Evolutionary conservation across 169 alveolate genomes (phyloP).

Genomic region (Plasmodium sp.): DNA sequence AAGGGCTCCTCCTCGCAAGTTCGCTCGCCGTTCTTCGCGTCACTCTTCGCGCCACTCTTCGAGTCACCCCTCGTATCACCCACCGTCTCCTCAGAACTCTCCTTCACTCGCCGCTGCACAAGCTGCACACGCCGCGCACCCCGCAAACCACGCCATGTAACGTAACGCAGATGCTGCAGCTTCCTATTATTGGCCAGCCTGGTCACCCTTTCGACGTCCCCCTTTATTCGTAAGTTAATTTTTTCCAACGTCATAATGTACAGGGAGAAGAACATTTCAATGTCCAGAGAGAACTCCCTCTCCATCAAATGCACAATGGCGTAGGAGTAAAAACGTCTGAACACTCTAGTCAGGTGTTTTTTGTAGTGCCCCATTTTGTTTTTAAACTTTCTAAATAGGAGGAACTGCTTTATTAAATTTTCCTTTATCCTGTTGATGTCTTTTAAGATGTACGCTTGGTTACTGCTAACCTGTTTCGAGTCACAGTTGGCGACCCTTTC

Average conservation of each 20-base stretch:
- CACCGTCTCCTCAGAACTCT: background rate
- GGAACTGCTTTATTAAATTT: slow-evolving; percentile 18
- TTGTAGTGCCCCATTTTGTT: background rate
- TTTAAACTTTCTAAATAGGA: slow-evolving; percentile 22
- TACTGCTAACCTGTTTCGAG: background rate
- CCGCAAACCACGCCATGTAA: background rate
- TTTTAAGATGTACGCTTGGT: background rate
- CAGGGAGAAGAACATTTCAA: slow-evolving; percentile 54
- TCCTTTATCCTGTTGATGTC: slow-evolving; percentile 10
- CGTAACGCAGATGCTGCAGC: background rate
- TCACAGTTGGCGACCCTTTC: background rate
- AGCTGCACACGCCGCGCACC: no score
- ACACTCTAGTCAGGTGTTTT: slow-evolving; percentile 9
- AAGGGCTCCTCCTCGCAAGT: background rate
- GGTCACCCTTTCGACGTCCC: slow-evolving; percentile 9
- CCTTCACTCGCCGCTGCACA: background rate
- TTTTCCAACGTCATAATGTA: slow-evolving; percentile 53
- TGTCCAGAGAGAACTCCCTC: slow-evolving; percentile 9
- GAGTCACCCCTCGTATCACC: background rate
- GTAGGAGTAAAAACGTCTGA: slow-evolving; percentile 25
- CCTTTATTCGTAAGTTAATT: slow-evolving; percentile 17
- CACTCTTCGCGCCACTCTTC: background rate
- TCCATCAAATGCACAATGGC: slow-evolving; percentile 29
- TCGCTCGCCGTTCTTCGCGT: background rate
- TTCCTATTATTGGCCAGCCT: background rate